These are phyloP conservation scores for Termitomyces sp. DNA, from an alignment of 768 basidiomycete species.

Conservation along the genomic window DNA sequence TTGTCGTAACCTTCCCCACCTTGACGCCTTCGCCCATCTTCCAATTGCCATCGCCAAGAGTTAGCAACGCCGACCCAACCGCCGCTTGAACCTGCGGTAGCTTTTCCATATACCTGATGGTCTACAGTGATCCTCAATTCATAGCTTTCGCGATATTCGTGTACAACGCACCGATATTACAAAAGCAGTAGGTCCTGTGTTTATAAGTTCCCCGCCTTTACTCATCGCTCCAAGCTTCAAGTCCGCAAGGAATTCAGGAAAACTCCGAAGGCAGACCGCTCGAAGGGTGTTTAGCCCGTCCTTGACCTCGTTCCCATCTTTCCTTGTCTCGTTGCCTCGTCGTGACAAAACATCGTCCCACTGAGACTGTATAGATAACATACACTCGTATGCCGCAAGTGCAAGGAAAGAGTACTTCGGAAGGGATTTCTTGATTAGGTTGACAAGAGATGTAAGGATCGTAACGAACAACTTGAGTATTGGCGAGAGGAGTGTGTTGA, in stretches of 20 bases:
- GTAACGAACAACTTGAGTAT: conserved; percentile 60
- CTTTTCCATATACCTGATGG: conserved; percentile 61
- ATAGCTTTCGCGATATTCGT: not conserved
- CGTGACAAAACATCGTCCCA: conserved; percentile 65
- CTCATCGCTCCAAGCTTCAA: conserved; percentile 59
- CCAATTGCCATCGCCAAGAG: conserved; percentile 87
- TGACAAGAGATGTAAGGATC: conserved; percentile 57
- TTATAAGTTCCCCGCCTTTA: conserved; percentile 50
- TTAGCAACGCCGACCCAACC: conserved; percentile 57
- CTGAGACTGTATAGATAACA: conserved; percentile 49
- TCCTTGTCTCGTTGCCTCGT: conserved; percentile 38
- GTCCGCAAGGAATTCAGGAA: conserved; percentile 80
- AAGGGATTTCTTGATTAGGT: conserved; percentile 71
- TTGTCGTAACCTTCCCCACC: conserved; percentile 42
- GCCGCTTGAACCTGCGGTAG: conserved; percentile 68
- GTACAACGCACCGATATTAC: conserved; percentile 40
- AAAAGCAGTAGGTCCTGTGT: conserved; percentile 62
- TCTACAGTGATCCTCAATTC: conserved; percentile 32
- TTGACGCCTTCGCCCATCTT: conserved; percentile 83
- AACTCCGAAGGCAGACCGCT: conserved; percentile 70
- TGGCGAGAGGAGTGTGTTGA: conserved; percentile 55
- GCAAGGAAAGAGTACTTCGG: conserved; percentile 80
- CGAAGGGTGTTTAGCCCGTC: conserved; percentile 64
- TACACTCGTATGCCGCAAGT: conserved; percentile 58
- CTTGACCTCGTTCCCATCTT: conserved; percentile 61